Base-by-base conservation (phyloP, 2,329 filamentous ascomycete species). In the Rutstroemia sp. region DNA sequence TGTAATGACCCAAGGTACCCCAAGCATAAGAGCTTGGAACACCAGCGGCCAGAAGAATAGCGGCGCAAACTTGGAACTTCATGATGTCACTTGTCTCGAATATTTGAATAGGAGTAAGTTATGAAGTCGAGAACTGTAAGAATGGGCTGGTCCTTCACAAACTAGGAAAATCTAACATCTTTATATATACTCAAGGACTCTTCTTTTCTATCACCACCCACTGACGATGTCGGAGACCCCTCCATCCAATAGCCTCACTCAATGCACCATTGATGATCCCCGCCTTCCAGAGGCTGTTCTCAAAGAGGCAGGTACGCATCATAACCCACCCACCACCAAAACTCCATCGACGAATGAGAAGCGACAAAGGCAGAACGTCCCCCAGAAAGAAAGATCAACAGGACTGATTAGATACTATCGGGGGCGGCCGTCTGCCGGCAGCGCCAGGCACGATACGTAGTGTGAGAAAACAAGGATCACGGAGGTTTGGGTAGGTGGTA, bases 1-100 rank as follows among this genome's bases (percentile, higher is more conserved):
- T 82, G 63, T 84, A 80, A 70, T 87, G 84, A 0, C 83, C 84
- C 57, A 87, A 75, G 61, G 76, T 40, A n/a, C 67, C 67, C 67
- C 67, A 69, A 9, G 63, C 61, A 10, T 57, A 54, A 19, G 50
- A 57, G 27, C 50, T 45, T 17, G 60, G 63, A 27, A 62, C n/a
- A 16, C 52, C 42, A 25, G 60, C 51, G 25, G 56, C 54, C 19
- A 64, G 50, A n/a, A 65, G 51, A 25, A 61, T 23, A 38, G 55
- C 40, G 34, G 53, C 47, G 27, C 47, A 45, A 16, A 27, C 51
- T 56, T 56, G 53, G 44, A 38, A 34, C 38, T 45, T 51, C 53
- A 56, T 56, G 53, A 45, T 56, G 27, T 14, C 10, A 25, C 25
- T 47, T 47, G 44, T 25, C 16, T 47, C 19, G 21, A 45, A 45